Base-by-base conservation (phyloP, 257 asterid genomes). In the Rehmannia glutinosa region DNA sequence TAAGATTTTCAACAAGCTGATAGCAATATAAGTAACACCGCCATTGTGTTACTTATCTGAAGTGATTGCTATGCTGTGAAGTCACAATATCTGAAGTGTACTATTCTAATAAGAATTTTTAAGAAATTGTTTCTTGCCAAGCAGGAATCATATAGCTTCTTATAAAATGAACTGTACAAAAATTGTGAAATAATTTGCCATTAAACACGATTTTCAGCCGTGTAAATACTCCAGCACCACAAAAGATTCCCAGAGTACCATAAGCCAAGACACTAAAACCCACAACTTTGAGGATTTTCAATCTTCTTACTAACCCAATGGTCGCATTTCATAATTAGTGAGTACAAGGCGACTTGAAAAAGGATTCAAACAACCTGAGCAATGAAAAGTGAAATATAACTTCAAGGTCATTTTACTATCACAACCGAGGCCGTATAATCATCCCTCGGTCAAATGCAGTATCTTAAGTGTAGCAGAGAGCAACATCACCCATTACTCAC, bases 331-430 rank as follows among this genome's bases (percentile, higher is more conserved):
- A n/a, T n/a, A n/a, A n/a, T n/a, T n/a, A n/a, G n/a, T n/a, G n/a
- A n/a, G n/a, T n/a, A n/a, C n/a, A n/a, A n/a, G n/a, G n/a, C n/a
- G n/a, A n/a, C n/a, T n/a, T n/a, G n/a, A n/a, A n/a, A n/a, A n/a
- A n/a, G n/a, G n/a, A n/a, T n/a, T n/a, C n/a, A n/a, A n/a, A n/a
- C n/a, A n/a, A n/a, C n/a, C n/a, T n/a, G n/a, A n/a, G n/a, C n/a
- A n/a, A n/a, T n/a, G n/a, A n/a, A 46, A 16, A 24, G 8, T 20
- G 43, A 65, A 38, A 59, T 33, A 59, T 13, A 68, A 39, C 74
- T 15, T 5, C 6, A 24, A 61, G 54, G 39, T 58, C 51, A 61
- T 41, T 54, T 21, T 16, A 6, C 3, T 17, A 28, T 32, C 64
- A 56, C 46, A 60, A 30, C 53, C 27, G 9, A 53, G 38, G 42